Percentiles rank a stretch among this genome's conserved stretches.
Conservation (phyloP, 2,329 filamentous ascomycete species). For the Epichloe uncinata region DNA sequence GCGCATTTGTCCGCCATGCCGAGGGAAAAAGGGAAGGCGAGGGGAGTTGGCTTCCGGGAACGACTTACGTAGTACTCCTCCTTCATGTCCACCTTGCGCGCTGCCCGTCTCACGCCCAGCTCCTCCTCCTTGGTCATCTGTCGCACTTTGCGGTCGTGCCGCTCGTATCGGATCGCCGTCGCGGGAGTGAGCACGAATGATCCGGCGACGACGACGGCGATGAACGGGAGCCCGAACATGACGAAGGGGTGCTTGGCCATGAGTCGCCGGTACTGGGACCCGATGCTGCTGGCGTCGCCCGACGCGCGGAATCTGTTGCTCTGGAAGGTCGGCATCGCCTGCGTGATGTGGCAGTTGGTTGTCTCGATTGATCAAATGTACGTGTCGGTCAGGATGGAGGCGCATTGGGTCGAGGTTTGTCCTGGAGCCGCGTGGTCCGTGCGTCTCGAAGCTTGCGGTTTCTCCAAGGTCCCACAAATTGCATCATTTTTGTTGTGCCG, state of each 20-base stretch:
- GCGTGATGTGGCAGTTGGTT: neutral
- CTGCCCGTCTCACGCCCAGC: conserved; percentile 60
- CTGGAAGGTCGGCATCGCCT: conserved; percentile 40
- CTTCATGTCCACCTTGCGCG: conserved; percentile 62
- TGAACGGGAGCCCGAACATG: conserved; percentile 87
- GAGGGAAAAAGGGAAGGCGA: neutral
- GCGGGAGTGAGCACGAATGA: conserved; percentile 92
- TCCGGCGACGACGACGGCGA: conserved; percentile 76
- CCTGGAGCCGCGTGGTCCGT: too few relatives aligned
- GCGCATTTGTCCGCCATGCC: neutral
- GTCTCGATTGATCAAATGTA: neutral
- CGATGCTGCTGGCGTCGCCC: conserved; percentile 53
- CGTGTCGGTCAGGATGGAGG: too few relatives aligned
- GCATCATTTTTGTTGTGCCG: too few relatives aligned
- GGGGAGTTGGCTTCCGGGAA: neutral
- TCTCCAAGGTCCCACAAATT: too few relatives aligned
- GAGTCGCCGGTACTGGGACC: conserved; percentile 60
- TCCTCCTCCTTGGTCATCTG: conserved; percentile 79
- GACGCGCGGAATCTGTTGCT: conserved; percentile 58
- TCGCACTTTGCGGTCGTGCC: conserved; percentile 78
- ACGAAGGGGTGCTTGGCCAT: conserved; percentile 75
- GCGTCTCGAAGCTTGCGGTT: too few relatives aligned
- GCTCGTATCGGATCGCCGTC: conserved; percentile 85
- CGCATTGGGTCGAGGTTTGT: too few relatives aligned
- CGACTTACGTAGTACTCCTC: conserved; percentile 74